Evolutionary conservation across 2,329 filamentous ascomycete genomes (phyloP).

Genomic region (Gaeumannomyces sp.): DNA sequence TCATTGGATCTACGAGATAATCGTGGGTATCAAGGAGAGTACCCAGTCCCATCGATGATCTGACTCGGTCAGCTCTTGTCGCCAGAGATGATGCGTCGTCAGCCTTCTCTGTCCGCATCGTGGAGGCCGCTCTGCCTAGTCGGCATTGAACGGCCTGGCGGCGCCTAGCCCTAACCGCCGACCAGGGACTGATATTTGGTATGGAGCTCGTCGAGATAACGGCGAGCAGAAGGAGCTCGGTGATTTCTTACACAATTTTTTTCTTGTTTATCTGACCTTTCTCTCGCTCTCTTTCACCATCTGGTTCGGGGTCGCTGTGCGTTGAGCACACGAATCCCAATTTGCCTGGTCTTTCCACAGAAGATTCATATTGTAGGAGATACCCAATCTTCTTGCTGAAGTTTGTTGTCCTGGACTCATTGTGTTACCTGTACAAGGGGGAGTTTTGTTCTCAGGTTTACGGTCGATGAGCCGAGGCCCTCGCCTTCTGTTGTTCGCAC

Average conservation of each 20-base stretch:
- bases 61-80: too few relatives aligned
- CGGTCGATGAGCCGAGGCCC: neutral
- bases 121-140: neutral
- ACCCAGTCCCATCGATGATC: neutral
- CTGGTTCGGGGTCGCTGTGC: neutral
- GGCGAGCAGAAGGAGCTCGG: too few relatives aligned
- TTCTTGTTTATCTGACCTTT: neutral
- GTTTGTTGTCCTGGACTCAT: neutral
- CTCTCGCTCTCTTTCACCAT: neutral
- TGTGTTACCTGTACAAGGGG: neutral
- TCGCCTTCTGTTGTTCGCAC: neutral
- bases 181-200: neutral
- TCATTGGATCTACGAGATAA: constrained; percentile 52
- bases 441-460: neutral
- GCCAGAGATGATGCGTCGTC: too few relatives aligned
- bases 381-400: neutral
- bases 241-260: neutral
- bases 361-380: neutral
- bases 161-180: too few relatives aligned
- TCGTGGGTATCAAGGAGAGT: constrained; percentile 46
- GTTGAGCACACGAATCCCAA: neutral
- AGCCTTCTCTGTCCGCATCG: neutral
- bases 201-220: neutral
- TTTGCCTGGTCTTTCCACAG: neutral
- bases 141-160: neutral